phyloP scores from a whole-genome alignment of 2,329 filamentous ascomycete species.

The Curvularia spicifera region DNA sequence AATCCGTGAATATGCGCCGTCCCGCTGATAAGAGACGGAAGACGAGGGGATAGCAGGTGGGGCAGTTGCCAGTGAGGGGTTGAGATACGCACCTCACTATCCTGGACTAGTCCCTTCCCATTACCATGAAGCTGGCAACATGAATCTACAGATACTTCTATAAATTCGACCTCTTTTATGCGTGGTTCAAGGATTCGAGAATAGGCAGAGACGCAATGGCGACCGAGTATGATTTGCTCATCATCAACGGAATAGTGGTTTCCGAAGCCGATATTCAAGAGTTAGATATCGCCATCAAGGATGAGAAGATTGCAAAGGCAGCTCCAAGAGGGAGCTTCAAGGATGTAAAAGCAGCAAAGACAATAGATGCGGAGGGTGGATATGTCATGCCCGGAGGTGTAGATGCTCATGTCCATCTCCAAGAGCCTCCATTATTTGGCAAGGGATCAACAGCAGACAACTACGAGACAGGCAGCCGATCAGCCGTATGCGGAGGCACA shows the following conservation, averaged over 20 bases:
- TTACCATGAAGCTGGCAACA: constrained; percentile 12
- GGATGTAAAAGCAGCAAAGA: constrained; percentile 37
- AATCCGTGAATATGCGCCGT: constrained; percentile 10
- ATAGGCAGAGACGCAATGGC: constrained; percentile 14
- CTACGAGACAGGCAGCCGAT: constrained; percentile 53
- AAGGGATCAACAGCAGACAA: constrained; percentile 51
- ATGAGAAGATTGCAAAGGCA: constrained; percentile 50
- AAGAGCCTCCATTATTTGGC: constrained; percentile 55
- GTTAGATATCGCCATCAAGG: constrained; percentile 54
- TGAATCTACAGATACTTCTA: background rate
- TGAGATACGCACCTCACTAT: constrained; percentile 30
- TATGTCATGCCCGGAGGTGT: constrained; percentile 56
- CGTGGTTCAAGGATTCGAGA: background rate
- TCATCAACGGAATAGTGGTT: constrained; percentile 54
- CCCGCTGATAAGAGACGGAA: constrained; percentile 29
- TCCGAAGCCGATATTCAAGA: constrained; percentile 49
- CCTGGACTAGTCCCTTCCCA: constrained; percentile 23
- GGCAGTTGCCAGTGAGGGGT: constrained; percentile 34
- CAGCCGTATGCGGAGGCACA: constrained; percentile 57
- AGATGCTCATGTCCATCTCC: constrained; percentile 56
- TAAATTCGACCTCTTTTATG: background rate
- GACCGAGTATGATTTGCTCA: constrained; percentile 47
- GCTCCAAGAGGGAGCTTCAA: constrained; percentile 42
- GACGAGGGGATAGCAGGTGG: constrained; percentile 12
- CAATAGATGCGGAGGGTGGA: constrained; percentile 54